These are phyloP conservation scores for Backusella psychrophila DNA, from an alignment of 192 early-diverging fungal species.

Conservation along the genomic window DNA sequence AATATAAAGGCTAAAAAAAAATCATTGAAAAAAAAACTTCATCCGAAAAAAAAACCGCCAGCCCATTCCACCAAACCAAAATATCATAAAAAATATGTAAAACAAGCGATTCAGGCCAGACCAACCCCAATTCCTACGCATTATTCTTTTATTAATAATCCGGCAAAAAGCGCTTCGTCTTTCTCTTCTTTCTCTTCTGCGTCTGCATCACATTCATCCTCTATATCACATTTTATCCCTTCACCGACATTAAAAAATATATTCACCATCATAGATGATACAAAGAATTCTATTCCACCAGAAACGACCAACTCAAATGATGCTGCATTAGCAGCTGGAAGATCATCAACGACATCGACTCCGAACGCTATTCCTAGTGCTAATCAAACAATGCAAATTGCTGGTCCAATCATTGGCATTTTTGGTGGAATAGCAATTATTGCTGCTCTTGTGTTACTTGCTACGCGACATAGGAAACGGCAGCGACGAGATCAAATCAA, in stretches of 20 bases:
- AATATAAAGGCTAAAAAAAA: conserved; percentile 3
- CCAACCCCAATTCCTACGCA: background rate
- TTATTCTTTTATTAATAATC: background rate
- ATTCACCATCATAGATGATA: background rate
- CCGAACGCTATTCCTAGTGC: background rate
- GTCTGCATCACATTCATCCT: background rate
- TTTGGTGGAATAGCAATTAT: background rate
- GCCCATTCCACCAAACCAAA: background rate
- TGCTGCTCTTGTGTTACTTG: background rate
- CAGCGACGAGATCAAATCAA: background rate
- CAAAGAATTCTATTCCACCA: background rate
- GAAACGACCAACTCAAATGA: background rate
- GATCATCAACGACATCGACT: background rate
- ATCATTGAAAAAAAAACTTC: background rate
- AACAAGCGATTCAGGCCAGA: background rate
- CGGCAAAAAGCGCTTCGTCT: background rate
- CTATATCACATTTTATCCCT: background rate
- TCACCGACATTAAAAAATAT: background rate
- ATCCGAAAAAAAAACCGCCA: conserved; percentile 1
- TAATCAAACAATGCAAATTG: conserved; percentile 4
- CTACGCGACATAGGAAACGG: background rate
- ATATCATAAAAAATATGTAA: conserved; percentile 3
- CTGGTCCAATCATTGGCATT: background rate
- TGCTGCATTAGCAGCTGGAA: background rate
- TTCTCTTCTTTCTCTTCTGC: background rate